These are phyloP conservation scores for Penicillium aurantiogriseum DNA, from an alignment of 2,329 filamentous ascomycete genomes.

Conservation along the genomic window DNA sequence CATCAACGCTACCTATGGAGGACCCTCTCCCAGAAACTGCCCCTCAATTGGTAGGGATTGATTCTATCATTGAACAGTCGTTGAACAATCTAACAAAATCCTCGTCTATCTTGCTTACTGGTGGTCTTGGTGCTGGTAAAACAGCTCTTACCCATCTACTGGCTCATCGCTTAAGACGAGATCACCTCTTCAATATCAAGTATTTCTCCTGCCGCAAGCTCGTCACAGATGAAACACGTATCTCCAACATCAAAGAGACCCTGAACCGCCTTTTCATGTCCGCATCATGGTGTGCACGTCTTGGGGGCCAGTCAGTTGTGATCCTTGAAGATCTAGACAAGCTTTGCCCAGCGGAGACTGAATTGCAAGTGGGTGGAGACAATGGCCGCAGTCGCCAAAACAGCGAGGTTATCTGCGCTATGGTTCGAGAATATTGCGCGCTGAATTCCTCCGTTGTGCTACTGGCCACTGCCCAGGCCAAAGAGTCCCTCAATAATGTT, in stretches of 20 bases:
- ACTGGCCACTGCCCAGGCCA: constrained; percentile 85
- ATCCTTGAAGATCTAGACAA: constrained; percentile 92
- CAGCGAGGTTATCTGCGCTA: constrained; percentile 80
- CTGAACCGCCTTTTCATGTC: constrained; percentile 80
- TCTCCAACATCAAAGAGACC: constrained; percentile 88
- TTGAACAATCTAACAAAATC: constrained; percentile 75
- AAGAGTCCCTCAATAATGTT: constrained; percentile 87
- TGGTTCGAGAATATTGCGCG: constrained; percentile 80
- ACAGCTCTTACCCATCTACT: constrained; percentile 75
- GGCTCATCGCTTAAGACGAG: constrained; percentile 68
- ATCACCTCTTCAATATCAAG: constrained; percentile 74
- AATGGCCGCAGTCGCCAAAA: constrained; percentile 90
- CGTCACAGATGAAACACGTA: constrained; percentile 84
- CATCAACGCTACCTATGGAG: constrained; percentile 47
- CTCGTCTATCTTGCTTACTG: constrained; percentile 86
- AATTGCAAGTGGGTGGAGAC: constrained; percentile 88
- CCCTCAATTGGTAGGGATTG: constrained; percentile 77
- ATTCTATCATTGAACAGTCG: constrained; percentile 69
- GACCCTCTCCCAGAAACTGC: constrained; percentile 55
- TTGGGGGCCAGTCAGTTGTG: constrained; percentile 79
- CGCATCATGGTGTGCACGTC: constrained; percentile 84
- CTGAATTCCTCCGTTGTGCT: constrained; percentile 78
- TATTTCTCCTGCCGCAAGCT: constrained; percentile 86
- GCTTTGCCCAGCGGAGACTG: constrained; percentile 88
- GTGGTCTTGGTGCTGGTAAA: constrained; percentile 87